Conservation (phyloP, 495 filamentous ascomycete genomes). For the Aspergillus haitiensis region DNA sequence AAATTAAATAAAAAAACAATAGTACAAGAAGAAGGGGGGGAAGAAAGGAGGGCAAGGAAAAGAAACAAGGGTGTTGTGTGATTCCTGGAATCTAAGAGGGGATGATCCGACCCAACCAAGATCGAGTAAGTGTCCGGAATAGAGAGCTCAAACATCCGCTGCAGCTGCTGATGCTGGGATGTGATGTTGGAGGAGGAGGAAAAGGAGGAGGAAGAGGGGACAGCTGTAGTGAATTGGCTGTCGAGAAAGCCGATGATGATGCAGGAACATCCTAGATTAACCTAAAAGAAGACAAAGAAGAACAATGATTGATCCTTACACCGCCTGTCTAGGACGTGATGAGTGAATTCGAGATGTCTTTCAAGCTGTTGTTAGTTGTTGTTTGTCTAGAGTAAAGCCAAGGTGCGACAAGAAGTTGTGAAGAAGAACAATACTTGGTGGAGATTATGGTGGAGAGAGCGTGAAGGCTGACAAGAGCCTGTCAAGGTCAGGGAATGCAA, state of each 20-base stretch:
- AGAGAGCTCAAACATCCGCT: constrained; percentile 1
- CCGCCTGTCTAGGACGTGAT: background rate
- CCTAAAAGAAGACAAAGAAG: background rate
- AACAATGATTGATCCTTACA: background rate
- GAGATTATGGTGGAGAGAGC: background rate
- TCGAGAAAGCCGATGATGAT: background rate
- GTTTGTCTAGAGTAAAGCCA: background rate
- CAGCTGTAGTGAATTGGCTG: background rate
- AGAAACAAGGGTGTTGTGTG: background rate
- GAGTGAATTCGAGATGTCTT: background rate
- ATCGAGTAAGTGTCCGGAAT: background rate
- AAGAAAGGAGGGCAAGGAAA: background rate
- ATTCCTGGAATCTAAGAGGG: constrained; percentile 2
- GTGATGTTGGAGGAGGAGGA: background rate
- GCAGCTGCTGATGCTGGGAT: constrained; percentile 3
- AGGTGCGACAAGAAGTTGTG: background rate
- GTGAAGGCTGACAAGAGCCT: background rate
- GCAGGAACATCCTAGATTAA: constrained; percentile 11
- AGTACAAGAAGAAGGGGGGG: too few relatives aligned
- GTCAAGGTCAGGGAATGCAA: background rate
- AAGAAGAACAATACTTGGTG: background rate
- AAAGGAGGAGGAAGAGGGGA: background rate
- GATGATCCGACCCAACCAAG: background rate
- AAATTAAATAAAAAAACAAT: too few relatives aligned
- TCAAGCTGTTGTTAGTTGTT: background rate